Conservation (phyloP, 169 alveolate genomes). For the Plasmodium sp. region DNA sequence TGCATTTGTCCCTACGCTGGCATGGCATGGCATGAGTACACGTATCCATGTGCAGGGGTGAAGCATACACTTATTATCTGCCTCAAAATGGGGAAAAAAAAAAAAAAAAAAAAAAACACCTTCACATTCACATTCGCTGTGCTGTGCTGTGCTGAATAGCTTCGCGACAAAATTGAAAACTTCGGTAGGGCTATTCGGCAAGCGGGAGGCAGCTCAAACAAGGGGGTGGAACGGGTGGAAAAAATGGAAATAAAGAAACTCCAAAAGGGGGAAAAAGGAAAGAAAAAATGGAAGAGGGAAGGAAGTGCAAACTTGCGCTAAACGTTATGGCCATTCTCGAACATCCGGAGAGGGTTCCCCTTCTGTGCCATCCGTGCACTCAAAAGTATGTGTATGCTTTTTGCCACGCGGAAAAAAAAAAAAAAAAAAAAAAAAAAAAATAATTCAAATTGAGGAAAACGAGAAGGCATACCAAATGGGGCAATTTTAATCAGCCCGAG, state of each 20-base stretch:
- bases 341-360: background rate
- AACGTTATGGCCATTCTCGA: background rate
- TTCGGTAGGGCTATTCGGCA: background rate
- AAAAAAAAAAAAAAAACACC: background rate
- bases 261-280: background rate
- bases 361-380: background rate
- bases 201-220: background rate
- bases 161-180: background rate
- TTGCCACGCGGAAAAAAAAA: background rate
- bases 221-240: background rate
- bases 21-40: background rate
- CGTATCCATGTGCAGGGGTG: slow-evolving; percentile 5
- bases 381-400: background rate
- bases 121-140: background rate
- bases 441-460: background rate
- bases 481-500: background rate
- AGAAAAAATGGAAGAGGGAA: background rate
- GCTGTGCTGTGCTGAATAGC: background rate
- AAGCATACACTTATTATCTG: background rate
- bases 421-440: background rate
- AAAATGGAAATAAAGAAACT: background rate
- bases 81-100: background rate
- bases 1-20: background rate
- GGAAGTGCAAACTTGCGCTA: background rate
- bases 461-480: background rate